A percentile compares a stretch with the other conserved stretches of the same genome.
These are phyloP conservation scores for Actinomortierella ambigua DNA, from an alignment of 371 early-diverging fungal genomes.

Conservation along the genomic window DNA sequence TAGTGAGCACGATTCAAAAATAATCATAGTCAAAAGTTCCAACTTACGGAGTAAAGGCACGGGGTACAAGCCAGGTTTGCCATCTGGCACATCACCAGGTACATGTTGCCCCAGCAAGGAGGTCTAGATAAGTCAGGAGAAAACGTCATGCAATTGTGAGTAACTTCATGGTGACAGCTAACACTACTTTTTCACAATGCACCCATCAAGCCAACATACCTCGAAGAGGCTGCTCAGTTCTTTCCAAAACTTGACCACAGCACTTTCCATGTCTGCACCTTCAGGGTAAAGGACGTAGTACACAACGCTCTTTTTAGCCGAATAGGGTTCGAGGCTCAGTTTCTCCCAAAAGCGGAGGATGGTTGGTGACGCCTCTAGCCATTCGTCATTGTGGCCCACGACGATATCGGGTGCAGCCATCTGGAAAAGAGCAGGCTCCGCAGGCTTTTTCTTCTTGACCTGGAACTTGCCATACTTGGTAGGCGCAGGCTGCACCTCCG, in stretches of 20 bases:
- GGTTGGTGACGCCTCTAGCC: constrained; percentile 60
- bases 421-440: constrained; percentile 57
- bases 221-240: constrained; percentile 60
- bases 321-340: constrained; percentile 63
- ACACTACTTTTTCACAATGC: neutral
- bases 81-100: constrained; percentile 51
- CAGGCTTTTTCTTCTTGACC: constrained; percentile 63
- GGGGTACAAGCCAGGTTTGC: constrained; percentile 57
- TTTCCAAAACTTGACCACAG: constrained; percentile 56
- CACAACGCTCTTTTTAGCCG: constrained; percentile 54
- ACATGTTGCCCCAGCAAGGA: constrained; percentile 57
- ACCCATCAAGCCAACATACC: constrained; percentile 4
- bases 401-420: constrained; percentile 59
- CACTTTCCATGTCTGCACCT: constrained; percentile 50
- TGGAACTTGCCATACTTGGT: constrained; percentile 69
- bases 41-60: constrained; percentile 54
- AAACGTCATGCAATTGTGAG: neutral
- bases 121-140: constrained; percentile 1
- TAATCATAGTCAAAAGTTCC: too few species aligned
- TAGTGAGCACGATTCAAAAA: too few species aligned
- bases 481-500: constrained; percentile 60
- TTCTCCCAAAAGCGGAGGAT: constrained; percentile 68
- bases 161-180: neutral
- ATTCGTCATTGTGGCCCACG: constrained; percentile 62
- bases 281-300: constrained; percentile 65